A percentile compares a stretch with the other conserved stretches of the same genome.
Evolutionary conservation across 805 yeast species (phyloP).

Genomic region (Starmerella sp.): DNA sequence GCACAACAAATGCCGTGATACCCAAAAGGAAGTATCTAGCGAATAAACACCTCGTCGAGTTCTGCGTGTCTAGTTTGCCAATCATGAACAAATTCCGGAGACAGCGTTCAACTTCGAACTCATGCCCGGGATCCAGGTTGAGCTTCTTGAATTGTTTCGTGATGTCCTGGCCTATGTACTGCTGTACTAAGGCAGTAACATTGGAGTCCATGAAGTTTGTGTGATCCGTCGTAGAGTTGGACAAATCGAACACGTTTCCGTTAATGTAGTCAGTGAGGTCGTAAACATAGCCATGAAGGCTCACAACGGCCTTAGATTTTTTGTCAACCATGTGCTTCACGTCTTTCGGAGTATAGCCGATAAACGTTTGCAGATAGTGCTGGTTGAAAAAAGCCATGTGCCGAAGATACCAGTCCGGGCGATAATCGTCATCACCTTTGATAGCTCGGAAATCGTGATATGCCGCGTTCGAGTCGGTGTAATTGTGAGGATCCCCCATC

Average conservation of each 20-base stretch:
- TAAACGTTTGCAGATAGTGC: constrained; percentile 30
- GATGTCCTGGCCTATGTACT: constrained; percentile 31
- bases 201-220: constrained; percentile 27
- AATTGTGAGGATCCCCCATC: constrained; percentile 29
- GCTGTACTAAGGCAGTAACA: constrained; percentile 29
- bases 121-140: constrained; percentile 20
- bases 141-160: constrained; percentile 25
- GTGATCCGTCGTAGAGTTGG: constrained; percentile 17
- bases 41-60: constrained; percentile 31
- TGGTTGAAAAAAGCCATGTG: constrained; percentile 30
- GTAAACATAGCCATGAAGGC: constrained; percentile 31
- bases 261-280: constrained; percentile 31
- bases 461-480: constrained; percentile 31
- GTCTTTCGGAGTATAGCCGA: constrained; percentile 30
- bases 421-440: constrained; percentile 31
- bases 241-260: constrained; percentile 27
- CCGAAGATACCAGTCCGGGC: constrained; percentile 36
- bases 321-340: constrained; percentile 23
- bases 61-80: constrained; percentile 33
- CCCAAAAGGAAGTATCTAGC: constrained; percentile 35
- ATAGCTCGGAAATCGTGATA: constrained; percentile 35
- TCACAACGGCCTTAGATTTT: constrained; percentile 25
- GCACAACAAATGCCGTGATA: constrained; percentile 31
- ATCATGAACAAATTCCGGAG: constrained; percentile 32
- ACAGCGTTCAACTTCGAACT: constrained; percentile 28